Conservation (phyloP, 2,329 filamentous ascomycete species). For the Aspergillus costaricaensis region DNA sequence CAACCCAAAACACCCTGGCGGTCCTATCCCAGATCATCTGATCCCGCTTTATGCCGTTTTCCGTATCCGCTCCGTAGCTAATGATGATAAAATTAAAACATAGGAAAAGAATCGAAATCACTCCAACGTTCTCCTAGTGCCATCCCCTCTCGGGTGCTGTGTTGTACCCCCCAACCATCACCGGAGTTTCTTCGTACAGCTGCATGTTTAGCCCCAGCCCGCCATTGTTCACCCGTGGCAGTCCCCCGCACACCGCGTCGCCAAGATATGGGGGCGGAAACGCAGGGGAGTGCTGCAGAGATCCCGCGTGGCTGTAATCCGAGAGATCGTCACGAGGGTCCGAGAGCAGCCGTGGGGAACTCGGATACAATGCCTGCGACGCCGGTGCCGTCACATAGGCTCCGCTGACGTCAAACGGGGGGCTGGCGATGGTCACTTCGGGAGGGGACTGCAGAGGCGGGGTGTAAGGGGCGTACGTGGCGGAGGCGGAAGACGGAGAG, state of each 20-base stretch:
- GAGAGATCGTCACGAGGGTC: conserved; percentile 37
- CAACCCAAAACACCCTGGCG: background rate
- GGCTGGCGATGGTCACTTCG: conserved; percentile 39
- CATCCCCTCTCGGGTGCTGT: conserved; percentile 42
- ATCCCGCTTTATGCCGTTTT: conserved; percentile 14
- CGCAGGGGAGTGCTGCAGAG: conserved; percentile 37
- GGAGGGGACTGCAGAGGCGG: conserved; percentile 45
- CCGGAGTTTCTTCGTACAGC: conserved; percentile 35
- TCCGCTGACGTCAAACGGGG: conserved; percentile 38
- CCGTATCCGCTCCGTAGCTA: conserved; percentile 4
- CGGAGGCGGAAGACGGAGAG: conserved; percentile 40
- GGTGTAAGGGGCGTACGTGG: conserved; percentile 43
- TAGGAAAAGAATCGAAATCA: background rate
- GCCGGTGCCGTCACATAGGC: conserved; percentile 36
- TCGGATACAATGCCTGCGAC: conserved; percentile 38
- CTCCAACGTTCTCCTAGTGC: conserved; percentile 14
- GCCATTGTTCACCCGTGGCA: conserved; percentile 31
- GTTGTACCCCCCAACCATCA: conserved; percentile 37
- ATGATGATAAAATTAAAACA: background rate
- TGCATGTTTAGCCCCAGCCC: conserved; percentile 32
- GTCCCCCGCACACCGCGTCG: conserved; percentile 35
- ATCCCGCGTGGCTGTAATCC: conserved; percentile 32
- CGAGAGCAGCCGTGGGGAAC: conserved; percentile 39
- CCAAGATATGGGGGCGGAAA: conserved; percentile 42
- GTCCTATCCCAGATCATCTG: background rate